Evolutionary conservation across 208 protist species (phyloP).

Genomic region (Leishmania mexicana): DNA sequence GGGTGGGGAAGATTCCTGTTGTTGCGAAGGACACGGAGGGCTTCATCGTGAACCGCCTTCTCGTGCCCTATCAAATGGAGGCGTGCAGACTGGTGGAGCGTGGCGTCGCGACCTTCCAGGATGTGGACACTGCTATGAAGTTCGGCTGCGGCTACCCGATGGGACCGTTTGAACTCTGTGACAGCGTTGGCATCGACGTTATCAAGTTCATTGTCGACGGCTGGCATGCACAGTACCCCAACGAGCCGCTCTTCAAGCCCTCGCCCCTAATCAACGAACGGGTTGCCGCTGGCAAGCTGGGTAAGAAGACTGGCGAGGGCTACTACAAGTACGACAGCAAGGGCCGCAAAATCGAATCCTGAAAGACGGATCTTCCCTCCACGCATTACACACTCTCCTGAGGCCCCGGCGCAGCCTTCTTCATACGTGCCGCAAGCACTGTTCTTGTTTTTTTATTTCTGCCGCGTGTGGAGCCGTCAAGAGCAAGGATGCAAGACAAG

Average conservation of each 20-base stretch:
- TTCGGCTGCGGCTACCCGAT: constrained; percentile 90
- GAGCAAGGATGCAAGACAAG: neutral
- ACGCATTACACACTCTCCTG: neutral
- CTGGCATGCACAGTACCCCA: constrained; percentile 68
- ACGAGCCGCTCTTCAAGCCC: constrained; percentile 69
- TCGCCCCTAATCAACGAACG: constrained; percentile 51
- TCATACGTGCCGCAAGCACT: neutral
- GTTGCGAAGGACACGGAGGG: constrained; percentile 83
- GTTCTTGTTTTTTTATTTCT: neutral
- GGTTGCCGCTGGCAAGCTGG: constrained; percentile 78
- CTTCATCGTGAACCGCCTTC: constrained; percentile 92
- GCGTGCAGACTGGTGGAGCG: constrained; percentile 79
- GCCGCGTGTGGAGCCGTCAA: neutral
- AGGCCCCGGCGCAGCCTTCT: neutral
- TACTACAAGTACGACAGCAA: constrained; percentile 85
- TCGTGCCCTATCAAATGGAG: constrained; percentile 84
- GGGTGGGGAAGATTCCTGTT: constrained; percentile 71
- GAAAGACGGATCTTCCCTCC: too few species aligned
- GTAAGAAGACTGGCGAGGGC: constrained; percentile 87
- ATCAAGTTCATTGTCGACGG: constrained; percentile 65
- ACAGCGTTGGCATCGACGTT: constrained; percentile 83
- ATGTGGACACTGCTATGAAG: constrained; percentile 91
- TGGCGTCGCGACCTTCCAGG: constrained; percentile 69
- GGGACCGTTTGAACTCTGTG: constrained; percentile 87
- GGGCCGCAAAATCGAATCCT: constrained; percentile 19